These are phyloP conservation scores for Oryza officinalis DNA, from an alignment of 176 grass and related monocot species.

Conservation along the genomic window DNA sequence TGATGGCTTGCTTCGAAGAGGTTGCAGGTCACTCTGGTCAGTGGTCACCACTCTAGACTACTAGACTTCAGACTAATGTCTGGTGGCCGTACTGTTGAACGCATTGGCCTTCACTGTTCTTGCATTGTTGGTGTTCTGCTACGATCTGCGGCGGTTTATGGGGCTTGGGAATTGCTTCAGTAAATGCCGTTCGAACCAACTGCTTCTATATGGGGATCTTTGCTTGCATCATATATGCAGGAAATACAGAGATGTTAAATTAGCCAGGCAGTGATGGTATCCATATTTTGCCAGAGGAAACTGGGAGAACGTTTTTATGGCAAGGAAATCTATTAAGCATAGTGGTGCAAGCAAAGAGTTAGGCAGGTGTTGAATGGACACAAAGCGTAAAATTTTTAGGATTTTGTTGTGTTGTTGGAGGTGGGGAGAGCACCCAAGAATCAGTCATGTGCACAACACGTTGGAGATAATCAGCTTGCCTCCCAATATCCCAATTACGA, in stretches of 20 bases:
- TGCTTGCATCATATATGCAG: constrained; percentile 36
- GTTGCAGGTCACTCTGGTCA: not conserved
- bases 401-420: constrained; percentile 31
- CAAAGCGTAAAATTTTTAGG: constrained; percentile 36
- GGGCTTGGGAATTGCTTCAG: constrained; percentile 45
- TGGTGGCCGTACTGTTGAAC: constrained; percentile 28
- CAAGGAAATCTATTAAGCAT: constrained; percentile 38
- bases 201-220: constrained; percentile 37
- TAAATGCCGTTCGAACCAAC: constrained; percentile 37
- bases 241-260: constrained; percentile 21
- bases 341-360: constrained; percentile 33
- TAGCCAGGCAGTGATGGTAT: constrained; percentile 35
- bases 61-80: constrained; percentile 13
- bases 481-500: constrained; percentile 23
- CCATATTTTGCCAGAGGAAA: constrained; percentile 35
- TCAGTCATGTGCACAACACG: constrained; percentile 22
- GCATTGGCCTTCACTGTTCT: constrained; percentile 52
- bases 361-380: constrained; percentile 36
- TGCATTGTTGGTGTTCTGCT: constrained; percentile 59
- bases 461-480: constrained; percentile 25
- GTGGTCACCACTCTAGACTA: constrained; percentile 23
- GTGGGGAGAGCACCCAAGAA: constrained; percentile 15
- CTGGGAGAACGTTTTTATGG: constrained; percentile 25
- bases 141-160: constrained; percentile 43
- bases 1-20: not conserved